phyloP scores from a whole-genome alignment of 2,329 filamentous ascomycete genomes.

The Akanthomyces dipterigenus region DNA sequence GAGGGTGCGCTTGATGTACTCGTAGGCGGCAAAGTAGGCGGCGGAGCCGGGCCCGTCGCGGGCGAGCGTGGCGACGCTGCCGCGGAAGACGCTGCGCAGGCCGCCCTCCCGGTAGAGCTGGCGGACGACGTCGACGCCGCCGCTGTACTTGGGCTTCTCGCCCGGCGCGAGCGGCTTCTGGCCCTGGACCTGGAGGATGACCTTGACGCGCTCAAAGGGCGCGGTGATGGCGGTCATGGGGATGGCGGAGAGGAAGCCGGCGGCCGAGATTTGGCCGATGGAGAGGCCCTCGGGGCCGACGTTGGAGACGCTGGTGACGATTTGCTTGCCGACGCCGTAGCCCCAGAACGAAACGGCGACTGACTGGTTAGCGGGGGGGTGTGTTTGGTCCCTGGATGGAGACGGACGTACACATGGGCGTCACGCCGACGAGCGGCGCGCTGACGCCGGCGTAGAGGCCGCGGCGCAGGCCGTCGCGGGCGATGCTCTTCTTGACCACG shows the following conservation, averaged over 20 bases:
- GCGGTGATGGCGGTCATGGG: conserved; percentile 98
- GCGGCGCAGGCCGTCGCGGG: conserved; percentile 70
- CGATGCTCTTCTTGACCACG: conserved; percentile 82
- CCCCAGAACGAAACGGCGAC: conserved; percentile 73
- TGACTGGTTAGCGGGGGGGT: background rate
- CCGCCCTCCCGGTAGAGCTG: conserved; percentile 92
- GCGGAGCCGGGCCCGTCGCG: conserved; percentile 89
- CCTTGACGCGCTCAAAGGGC: conserved; percentile 97
- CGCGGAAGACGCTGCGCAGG: conserved; percentile 85
- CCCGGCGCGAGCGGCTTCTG: conserved; percentile 83
- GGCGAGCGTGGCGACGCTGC: conserved; percentile 82
- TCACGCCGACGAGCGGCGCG: conserved; percentile 89
- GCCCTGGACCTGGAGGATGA: conserved; percentile 94
- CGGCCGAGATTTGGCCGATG: conserved; percentile 81
- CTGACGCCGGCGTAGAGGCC: conserved; percentile 96
- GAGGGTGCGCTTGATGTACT: conserved; percentile 82
- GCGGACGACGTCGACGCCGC: conserved; percentile 81
- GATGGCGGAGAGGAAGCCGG: conserved; percentile 95
- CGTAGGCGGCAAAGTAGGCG: conserved; percentile 96
- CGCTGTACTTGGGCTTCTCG: conserved; percentile 86
- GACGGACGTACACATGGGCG: conserved; percentile 84
- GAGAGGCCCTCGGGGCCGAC: conserved; percentile 65
- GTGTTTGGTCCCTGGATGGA: too few species aligned
- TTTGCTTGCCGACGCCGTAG: conserved; percentile 89
- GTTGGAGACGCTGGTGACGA: conserved; percentile 64